Base-by-base conservation (phyloP, 495 filamentous ascomycete genomes). In the Ramalina peruviana region DNA sequence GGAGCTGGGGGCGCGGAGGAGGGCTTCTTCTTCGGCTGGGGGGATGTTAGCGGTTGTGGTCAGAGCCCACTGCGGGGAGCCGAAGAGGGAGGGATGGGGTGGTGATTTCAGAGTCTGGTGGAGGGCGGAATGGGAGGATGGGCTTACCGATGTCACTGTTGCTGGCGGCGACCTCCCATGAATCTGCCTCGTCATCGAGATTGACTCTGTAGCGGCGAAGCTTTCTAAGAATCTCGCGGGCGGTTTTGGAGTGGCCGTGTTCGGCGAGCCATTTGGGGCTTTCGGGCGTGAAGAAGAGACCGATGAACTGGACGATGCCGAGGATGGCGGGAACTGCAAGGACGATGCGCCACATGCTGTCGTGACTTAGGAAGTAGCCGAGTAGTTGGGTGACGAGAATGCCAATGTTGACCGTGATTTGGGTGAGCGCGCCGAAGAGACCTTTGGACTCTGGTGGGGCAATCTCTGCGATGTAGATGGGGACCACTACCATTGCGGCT, bases 391-490 rank as follows among this genome's bases (percentile, higher is more conserved):
- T 80, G 25, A 81, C 65, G 11, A 98, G 62, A 44, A 98, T 97
- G 13, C 92, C 92, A n/a, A 92, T 66, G 57, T 96, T 96, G 62
- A 89, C 87, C 69, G 86, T 88, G 54, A 98, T 73, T 59, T 98
- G 92, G 3, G 92, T 98, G 57, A 93, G 81, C 15, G 83, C 81
- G 7, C 93, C 92, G 60, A 94, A 95, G 50, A 88, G 78, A 2
- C 93, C 93, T 39, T 82, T 81, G 44, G 83, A 74, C 4, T 67
- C 66, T 0, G 83, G 84, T 15, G 90, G 92, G 0, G 88, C 83
- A 16, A 94, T 72, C 63, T 98, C 93, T 16, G 86, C 87, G 51
- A 98, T 84, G 65, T 90, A 97, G 27, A 97, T 78, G n/a, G 92
- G 92, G 0, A 92, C 86, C n/a, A 94, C 83, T 20, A 97, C 92